Evolutionary conservation across 495 filamentous ascomycete species (phyloP).

Genomic region (Pyronema domesticum): DNA sequence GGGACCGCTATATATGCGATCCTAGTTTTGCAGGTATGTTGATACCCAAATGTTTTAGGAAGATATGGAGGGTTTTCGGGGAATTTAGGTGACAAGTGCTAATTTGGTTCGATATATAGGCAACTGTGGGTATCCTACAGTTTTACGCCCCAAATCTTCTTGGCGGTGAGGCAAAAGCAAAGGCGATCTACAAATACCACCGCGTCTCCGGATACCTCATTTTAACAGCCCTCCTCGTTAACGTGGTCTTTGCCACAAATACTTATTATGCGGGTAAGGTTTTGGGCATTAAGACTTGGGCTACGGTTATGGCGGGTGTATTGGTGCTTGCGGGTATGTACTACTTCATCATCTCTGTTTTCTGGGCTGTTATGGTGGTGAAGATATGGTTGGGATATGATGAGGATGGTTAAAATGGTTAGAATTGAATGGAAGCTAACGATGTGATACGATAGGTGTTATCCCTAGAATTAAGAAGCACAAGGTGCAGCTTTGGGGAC

Average conservation of each 20-base stretch:
- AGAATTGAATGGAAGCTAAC: neutral
- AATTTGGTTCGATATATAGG: neutral
- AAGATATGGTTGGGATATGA: neutral
- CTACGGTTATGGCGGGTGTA: slow-evolving; percentile 39
- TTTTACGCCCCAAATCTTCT: too few relatives aligned
- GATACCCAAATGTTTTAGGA: slow-evolving; percentile 58
- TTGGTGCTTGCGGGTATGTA: slow-evolving; percentile 33
- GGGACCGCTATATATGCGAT: slow-evolving; percentile 59
- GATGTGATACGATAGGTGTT: slow-evolving; percentile 33
- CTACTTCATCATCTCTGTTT: too few relatives aligned
- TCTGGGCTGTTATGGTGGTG: neutral
- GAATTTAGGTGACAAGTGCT: slow-evolving; percentile 32
- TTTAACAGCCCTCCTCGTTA: slow-evolving; percentile 49
- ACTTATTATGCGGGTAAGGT: slow-evolving; percentile 47
- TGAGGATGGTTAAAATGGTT: neutral
- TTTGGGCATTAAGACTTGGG: slow-evolving; percentile 56
- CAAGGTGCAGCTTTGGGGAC: slow-evolving; percentile 51
- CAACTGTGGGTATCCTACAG: too few relatives aligned
- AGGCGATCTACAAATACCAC: slow-evolving; percentile 53
- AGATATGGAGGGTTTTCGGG: slow-evolving; percentile 58
- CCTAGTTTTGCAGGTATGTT: slow-evolving; percentile 51
- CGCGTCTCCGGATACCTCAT: slow-evolving; percentile 59
- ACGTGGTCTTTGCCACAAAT: slow-evolving; percentile 55
- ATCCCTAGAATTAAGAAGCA: slow-evolving; percentile 61
- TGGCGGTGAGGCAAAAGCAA: too few relatives aligned